Conservation (phyloP, 2,329 filamentous ascomycete species). For the Didymella exigua region DNA sequence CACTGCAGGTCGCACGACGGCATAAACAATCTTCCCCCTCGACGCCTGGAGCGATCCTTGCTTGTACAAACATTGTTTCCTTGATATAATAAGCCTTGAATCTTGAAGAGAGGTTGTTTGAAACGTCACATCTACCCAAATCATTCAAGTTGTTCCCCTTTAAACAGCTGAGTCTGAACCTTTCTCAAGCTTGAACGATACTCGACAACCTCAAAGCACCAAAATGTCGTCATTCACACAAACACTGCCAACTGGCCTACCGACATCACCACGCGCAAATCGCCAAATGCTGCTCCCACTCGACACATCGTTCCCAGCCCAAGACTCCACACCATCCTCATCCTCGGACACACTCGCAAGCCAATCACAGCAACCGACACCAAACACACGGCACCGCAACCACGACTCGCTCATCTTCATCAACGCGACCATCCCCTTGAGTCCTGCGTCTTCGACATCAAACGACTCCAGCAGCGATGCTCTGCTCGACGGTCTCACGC, state of each 20-base stretch:
- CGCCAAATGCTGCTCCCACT: conserved; percentile 30
- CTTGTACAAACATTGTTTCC: conserved; percentile 27
- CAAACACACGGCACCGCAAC: conserved; percentile 4
- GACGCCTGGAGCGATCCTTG: conserved; percentile 23
- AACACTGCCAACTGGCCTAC: conserved; percentile 27
- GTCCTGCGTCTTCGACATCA: conserved; percentile 30
- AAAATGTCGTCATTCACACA: conserved; percentile 20
- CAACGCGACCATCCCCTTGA: conserved; percentile 44
- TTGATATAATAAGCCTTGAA: conserved; percentile 18
- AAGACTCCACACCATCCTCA: conserved; percentile 6
- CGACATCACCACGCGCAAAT: conserved; percentile 30
- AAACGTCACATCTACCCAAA: conserved; percentile 18
- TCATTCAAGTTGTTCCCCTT: neutral
- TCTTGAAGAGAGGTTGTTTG: conserved; percentile 1
- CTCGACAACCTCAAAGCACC: neutral
- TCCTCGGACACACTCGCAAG: conserved; percentile 7
- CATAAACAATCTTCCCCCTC: conserved; percentile 27
- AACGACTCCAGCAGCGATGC: conserved; percentile 17
- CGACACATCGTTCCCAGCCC: conserved; percentile 26
- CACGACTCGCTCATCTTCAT: conserved; percentile 40
- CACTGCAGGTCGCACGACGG: conserved; percentile 25
- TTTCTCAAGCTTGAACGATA: neutral
- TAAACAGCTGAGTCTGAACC: neutral
- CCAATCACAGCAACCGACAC: neutral
- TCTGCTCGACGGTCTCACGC: conserved; percentile 34